These are phyloP conservation scores for Aspergillus steynii DNA, from an alignment of 495 filamentous ascomycete species.

Conservation along the genomic window DNA sequence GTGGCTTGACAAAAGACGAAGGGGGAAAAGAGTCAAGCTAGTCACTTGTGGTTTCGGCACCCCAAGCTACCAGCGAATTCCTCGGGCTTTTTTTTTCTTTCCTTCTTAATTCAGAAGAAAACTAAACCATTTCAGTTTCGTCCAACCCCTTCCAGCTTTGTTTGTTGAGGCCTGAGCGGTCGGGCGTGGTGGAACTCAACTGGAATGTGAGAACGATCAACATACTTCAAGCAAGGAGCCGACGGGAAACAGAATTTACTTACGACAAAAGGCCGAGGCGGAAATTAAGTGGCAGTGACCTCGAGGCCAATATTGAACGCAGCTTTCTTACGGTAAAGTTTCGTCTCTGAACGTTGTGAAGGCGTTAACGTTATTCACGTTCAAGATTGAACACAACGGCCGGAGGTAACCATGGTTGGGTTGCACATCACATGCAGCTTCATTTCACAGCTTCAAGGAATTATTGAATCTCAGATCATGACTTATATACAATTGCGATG, in stretches of 20 bases:
- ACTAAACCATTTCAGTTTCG: not conserved
- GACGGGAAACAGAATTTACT: not conserved
- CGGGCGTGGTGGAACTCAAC: constrained; percentile 10
- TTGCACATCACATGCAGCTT: not conserved
- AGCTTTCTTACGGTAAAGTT: not conserved
- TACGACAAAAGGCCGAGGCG: not conserved
- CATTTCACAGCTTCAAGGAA: not conserved
- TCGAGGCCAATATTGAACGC: not conserved
- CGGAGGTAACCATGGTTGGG: not conserved
- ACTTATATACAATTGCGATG: not conserved
- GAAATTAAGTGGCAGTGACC: not conserved
- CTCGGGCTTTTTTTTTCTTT: not conserved
- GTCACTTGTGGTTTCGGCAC: not conserved
- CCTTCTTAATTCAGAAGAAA: not conserved
- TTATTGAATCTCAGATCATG: not conserved
- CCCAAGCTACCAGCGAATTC: not conserved
- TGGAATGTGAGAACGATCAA: constrained; percentile 13
- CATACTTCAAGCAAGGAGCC: not conserved
- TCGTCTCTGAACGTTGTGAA: not conserved
- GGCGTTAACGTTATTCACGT: too few relatives aligned
- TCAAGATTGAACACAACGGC: not conserved
- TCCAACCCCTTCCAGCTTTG: not conserved
- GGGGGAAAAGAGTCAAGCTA: not conserved
- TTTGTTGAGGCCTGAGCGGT: not conserved
- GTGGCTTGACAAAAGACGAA: not conserved